Conservation (phyloP, 441 rosid species). For the Populus hybrid region DNA sequence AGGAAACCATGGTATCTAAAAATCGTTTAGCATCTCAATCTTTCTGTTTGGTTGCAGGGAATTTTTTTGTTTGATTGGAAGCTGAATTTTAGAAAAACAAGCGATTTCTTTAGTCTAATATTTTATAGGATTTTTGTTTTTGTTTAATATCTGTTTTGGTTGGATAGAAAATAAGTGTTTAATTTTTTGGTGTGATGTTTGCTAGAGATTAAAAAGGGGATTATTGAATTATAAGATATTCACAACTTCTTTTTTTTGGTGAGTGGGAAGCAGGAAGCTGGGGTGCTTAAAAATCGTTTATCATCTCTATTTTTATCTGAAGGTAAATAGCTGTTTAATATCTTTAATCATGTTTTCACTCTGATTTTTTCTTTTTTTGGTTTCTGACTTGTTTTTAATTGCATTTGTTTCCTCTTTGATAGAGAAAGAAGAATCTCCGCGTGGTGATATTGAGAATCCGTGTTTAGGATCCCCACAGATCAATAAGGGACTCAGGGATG, state of each 20-base stretch:
- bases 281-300: constrained; percentile 47
- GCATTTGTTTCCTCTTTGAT: background rate
- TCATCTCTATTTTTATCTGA: constrained; percentile 61
- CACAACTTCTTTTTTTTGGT: background rate
- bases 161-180: background rate
- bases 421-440: constrained; percentile 46
- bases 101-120: background rate
- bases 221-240: background rate
- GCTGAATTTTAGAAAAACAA: background rate
- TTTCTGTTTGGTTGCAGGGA: background rate
- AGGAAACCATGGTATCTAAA: background rate
- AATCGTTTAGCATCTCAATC: background rate
- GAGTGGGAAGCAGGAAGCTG: constrained; percentile 37
- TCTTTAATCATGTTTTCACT: background rate
- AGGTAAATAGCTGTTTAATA: constrained; percentile 37
- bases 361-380: background rate
- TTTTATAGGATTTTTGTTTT: background rate
- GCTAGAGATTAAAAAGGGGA: background rate
- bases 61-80: background rate
- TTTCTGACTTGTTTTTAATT: background rate
- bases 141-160: background rate
- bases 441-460: constrained; percentile 22
- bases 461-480: constrained; percentile 44
- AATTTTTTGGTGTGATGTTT: background rate
- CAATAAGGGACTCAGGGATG: constrained; percentile 56